Conservation (phyloP, 2,329 filamentous ascomycete genomes). For the Lachnellula hyalina region DNA sequence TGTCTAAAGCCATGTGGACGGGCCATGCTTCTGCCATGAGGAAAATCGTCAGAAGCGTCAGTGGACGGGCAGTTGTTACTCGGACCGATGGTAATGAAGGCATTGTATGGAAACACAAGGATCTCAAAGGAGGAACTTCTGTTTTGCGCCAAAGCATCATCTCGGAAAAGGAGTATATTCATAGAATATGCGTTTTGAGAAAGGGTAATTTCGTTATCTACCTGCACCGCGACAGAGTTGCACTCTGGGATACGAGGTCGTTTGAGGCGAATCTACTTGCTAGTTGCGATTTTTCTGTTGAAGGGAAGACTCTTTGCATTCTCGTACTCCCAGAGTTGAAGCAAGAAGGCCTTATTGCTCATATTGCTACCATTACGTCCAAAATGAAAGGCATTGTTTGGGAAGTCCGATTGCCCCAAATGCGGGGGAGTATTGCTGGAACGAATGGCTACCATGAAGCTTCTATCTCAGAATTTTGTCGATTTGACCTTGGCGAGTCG, state of each 20-base stretch:
- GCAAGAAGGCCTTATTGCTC: slow-evolving; percentile 46
- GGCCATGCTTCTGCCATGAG: slow-evolving; percentile 77
- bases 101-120: slow-evolving; percentile 73
- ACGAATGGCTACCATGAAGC: slow-evolving; percentile 33
- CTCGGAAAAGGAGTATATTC: slow-evolving; percentile 64
- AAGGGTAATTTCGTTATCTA: slow-evolving; percentile 79
- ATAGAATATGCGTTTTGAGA: slow-evolving; percentile 71
- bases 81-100: slow-evolving; percentile 73
- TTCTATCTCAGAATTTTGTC: slow-evolving; percentile 61
- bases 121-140: slow-evolving; percentile 44
- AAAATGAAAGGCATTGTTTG: slow-evolving; percentile 75
- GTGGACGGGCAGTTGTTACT: slow-evolving; percentile 74
- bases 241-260: slow-evolving; percentile 72
- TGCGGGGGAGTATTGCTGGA: slow-evolving; percentile 28
- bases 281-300: slow-evolving; percentile 50
- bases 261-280: slow-evolving; percentile 54
- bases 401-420: slow-evolving; percentile 62
- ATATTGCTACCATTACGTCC: slow-evolving; percentile 78
- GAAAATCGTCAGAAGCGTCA: slow-evolving; percentile 82
- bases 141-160: slow-evolving; percentile 65
- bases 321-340: slow-evolving; percentile 65
- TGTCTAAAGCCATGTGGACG: slow-evolving; percentile 66
- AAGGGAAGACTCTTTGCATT: slow-evolving; percentile 73
- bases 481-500: slow-evolving; percentile 58
- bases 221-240: slow-evolving; percentile 63